Percentiles rank a stretch among this genome's conserved stretches.
These are phyloP conservation scores for Lactarius trivialis DNA, from an alignment of 768 basidiomycete genomes.

Conservation along the genomic window DNA sequence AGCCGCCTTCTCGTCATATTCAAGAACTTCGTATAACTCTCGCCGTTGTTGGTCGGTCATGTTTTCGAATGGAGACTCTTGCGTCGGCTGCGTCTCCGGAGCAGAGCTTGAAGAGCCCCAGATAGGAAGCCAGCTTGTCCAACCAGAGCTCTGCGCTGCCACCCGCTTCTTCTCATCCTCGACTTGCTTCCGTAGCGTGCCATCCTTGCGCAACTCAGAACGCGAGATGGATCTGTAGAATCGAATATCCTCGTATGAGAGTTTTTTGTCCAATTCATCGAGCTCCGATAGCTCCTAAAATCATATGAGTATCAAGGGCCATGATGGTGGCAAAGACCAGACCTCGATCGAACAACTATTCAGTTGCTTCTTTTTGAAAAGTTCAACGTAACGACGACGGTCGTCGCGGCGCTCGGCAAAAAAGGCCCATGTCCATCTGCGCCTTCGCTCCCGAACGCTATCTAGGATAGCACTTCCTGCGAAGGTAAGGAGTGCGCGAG, in stretches of 20 bases:
- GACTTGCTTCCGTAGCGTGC: conserved; percentile 54
- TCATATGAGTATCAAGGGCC: conserved; percentile 10
- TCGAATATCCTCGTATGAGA: conserved; percentile 90
- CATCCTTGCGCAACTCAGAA: conserved; percentile 80
- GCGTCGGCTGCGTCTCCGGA: conserved; percentile 30
- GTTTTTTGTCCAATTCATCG: conserved; percentile 67
- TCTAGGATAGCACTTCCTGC: conserved; percentile 74
- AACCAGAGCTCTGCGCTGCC: conserved; percentile 42
- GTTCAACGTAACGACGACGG: conserved; percentile 71
- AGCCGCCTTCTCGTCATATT: conserved; percentile 84
- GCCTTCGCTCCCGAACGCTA: conserved; percentile 75
- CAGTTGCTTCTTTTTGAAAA: conserved; percentile 73
- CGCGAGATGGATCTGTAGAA: conserved; percentile 96
- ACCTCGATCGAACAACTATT: conserved; percentile 51
- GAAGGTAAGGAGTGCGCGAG: conserved; percentile 67
- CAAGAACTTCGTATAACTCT: conserved; percentile 83
- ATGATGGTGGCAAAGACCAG: conserved; percentile 21
- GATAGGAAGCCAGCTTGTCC: conserved; percentile 59
- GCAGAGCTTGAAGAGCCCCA: conserved; percentile 56
- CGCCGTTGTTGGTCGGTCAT: conserved; percentile 90
- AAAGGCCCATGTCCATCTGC: conserved; percentile 89
- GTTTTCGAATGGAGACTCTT: conserved; percentile 54
- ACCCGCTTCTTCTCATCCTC: conserved; percentile 59
- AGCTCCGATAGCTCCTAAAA: conserved; percentile 47
- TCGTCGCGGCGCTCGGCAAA: conserved; percentile 86